phyloP scores from a whole-genome alignment of 2,329 filamentous ascomycete genomes.

The Neofusicoccum umdonicola region DNA sequence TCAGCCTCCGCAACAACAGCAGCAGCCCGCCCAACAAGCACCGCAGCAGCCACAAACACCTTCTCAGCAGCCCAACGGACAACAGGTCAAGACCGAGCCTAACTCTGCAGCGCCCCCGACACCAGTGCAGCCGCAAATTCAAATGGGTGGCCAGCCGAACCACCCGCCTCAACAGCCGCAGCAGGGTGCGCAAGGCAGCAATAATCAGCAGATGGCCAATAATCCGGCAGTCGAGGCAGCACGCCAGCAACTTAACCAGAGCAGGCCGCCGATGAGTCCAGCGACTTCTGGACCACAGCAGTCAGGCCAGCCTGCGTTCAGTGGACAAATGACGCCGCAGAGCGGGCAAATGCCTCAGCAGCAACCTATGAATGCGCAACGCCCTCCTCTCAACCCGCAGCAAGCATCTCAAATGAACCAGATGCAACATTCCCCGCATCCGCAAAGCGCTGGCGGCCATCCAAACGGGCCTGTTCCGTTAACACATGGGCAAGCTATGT shows the following conservation, averaged over 20 bases:
- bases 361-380: constrained; percentile 8
- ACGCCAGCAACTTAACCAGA: constrained; percentile 13
- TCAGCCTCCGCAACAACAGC: constrained; percentile 19
- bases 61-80: constrained; percentile 25
- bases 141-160: constrained; percentile 17
- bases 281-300: constrained; percentile 23
- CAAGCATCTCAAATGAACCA: constrained; percentile 21
- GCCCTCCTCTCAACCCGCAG: constrained; percentile 18
- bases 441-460: constrained; percentile 32
- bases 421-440: constrained; percentile 36
- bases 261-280: constrained; percentile 15
- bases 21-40: constrained; percentile 5
- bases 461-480: constrained; percentile 34
- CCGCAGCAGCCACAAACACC: constrained; percentile 25
- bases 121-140: constrained; percentile 21
- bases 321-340: not conserved
- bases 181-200: constrained; percentile 21
- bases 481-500: constrained; percentile 46
- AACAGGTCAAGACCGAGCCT: constrained; percentile 21
- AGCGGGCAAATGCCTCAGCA: constrained; percentile 10
- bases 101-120: not conserved
- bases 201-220: constrained; percentile 16
- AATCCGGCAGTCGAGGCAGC: constrained; percentile 13
- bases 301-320: constrained; percentile 21
- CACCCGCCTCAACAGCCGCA: constrained; percentile 26